Conservation (phyloP, 768 basidiomycete genomes). For the Boletus huronensis region DNA sequence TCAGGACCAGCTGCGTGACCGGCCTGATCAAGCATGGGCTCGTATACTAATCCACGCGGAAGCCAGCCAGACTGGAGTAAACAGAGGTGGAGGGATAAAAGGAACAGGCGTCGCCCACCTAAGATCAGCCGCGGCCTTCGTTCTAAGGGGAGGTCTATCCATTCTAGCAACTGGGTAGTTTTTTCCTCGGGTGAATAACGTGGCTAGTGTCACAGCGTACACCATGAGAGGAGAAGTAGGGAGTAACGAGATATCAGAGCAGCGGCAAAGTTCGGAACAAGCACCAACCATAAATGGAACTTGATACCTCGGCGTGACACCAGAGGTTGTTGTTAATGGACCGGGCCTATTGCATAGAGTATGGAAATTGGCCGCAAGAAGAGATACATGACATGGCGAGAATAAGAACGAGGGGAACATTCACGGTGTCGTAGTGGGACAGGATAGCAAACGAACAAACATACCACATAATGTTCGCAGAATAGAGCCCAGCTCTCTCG, state of each 20-base stretch:
- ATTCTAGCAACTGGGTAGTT: constrained; percentile 64
- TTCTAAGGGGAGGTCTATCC: constrained; percentile 65
- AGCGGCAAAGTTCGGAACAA: not conserved
- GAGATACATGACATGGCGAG: not conserved
- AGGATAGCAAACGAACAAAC: constrained; percentile 20
- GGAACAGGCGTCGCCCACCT: constrained; percentile 36
- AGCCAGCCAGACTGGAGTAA: not conserved
- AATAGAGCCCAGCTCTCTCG: constrained; percentile 62
- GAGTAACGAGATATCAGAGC: not conserved
- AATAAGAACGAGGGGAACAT: not conserved
- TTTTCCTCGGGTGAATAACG: constrained; percentile 41
- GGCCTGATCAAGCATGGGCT: constrained; percentile 81
- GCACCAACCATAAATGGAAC: constrained; percentile 16
- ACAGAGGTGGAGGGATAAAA: not conserved
- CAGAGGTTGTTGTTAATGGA: constrained; percentile 9
- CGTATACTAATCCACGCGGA: constrained; percentile 50
- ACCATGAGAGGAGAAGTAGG: not conserved
- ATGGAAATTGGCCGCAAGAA: not conserved
- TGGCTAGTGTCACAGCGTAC: not conserved
- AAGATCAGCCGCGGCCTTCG: constrained; percentile 70
- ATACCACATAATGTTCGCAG: constrained; percentile 89
- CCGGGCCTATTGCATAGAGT: constrained; percentile 10
- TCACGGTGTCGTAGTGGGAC: not conserved
- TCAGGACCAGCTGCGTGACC: constrained; percentile 68
- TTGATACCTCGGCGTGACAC: constrained; percentile 11